Base-by-base conservation (phyloP, 2,329 filamentous ascomycete genomes). In the Aspergillus phoenicis region DNA sequence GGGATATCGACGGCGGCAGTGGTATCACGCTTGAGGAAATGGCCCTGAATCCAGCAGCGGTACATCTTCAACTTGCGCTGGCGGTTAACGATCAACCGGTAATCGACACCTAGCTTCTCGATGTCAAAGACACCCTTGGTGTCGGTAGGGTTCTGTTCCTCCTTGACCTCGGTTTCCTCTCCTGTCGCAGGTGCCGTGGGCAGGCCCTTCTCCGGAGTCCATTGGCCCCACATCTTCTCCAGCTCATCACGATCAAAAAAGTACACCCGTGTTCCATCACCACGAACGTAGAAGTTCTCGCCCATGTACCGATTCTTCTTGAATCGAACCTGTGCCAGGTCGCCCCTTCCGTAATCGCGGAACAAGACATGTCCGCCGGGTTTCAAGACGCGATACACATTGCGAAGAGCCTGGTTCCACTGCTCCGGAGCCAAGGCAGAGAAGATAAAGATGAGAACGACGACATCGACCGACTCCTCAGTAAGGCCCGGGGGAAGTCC, bases 391-490 rank as follows among this genome's bases (percentile, higher is more conserved):
- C 85, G 85, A 76, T 90, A 85, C 15, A 97, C 86, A 73, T 98
- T 99, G 60, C 83, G 80, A 41, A 98, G 87, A 11, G 93, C 92
- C 72, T 87, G 85, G 52, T 83, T 81, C 95, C 95, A 99, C 77
- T 99, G 93, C 52, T 78, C 75, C 0, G 95, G 95, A 36, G 90
- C 88, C 51, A 99, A 81, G 2, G 95, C 95, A 17, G 92, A 97
- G 82, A 99, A 98, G 72, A 98, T 94, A 80, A 99, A 99, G 62
- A 99, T 92, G 84, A 99, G 87, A 57, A 99, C 83, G 39, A 96
- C 91, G 41, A 98, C 87, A 77, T 99, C 94, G 62, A 97, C 93
- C 61, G 87, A 91, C n/a, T 84, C 88, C 69, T 93, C 89, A 53
- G 81, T 81, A 15, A 99, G 80, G 1, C 87, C 91, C 1, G 91